Evolutionary conservation across 805 yeast species (phyloP), one percentile per base, ranked within the genome.

Genomic region (Candida orba): DNA sequence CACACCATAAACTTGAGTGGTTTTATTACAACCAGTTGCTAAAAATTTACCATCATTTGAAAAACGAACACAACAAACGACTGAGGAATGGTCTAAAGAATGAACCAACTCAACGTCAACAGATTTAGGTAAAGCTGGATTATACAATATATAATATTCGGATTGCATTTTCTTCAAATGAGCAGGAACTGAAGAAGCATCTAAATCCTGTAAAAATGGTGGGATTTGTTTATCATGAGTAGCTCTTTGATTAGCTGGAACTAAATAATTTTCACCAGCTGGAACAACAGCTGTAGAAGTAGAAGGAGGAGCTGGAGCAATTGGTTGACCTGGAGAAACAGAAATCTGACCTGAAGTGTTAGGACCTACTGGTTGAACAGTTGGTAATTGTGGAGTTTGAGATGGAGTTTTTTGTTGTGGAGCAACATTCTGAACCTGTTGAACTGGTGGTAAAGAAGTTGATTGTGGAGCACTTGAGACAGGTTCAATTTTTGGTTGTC

Each of bases 11-110:
- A 91, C 96, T 65, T 90, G 96, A 3, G 98, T 93, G 36, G 95
- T 78, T 62, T 89, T 87, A 69, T 91, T 93, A 71, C 97, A 90
- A 39, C 99, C 99, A 14, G 98, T 91, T 23, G 98, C 99, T 53
- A 91, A 72, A 60, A 78, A 86, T 66, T 85, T 84, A 50, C 98
- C 98, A 62, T 88, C 95, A 51, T 79, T 79, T 46, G 90, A 81
- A 70, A 93, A 91, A 49, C 95, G 76, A 46, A 91, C 98, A 66
- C 98, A 91, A 71, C 98, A 93, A 40, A 91, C 98, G 37, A 91
- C 98, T 2, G 95, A 84, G 14, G 89, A 76, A 68, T 93, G 98
- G 60, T 86, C 95, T 54, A 91, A 76, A 13, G 96, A 83, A 60
- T 85, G 93, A 53, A 89, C 86, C 50, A 91, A 73, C 40, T 89